These are phyloP conservation scores for Penicillium sp. DNA, from an alignment of 2,329 filamentous ascomycete species.

Conservation along the genomic window DNA sequence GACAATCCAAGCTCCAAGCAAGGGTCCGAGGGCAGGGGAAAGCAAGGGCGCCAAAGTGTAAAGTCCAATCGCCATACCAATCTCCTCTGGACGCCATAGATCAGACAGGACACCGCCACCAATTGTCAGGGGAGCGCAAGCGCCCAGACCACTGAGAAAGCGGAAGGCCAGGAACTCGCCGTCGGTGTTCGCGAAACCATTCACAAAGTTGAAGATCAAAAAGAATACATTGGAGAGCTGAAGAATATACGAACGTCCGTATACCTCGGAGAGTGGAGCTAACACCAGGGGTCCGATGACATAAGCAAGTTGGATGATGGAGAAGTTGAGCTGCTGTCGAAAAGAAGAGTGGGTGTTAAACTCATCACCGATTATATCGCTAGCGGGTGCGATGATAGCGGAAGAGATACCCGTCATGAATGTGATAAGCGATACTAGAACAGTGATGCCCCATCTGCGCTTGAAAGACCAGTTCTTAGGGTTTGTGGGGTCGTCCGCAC, in stretches of 20 bases:
- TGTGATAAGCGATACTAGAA: conserved; percentile 50
- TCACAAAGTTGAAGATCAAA: conserved; percentile 15
- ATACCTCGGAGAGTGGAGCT: conserved; percentile 62
- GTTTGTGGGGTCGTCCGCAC: conserved; percentile 39
- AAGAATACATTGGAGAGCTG: conserved; percentile 40
- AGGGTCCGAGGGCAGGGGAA: background rate
- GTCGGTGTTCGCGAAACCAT: background rate
- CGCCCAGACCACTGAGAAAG: conserved; percentile 51
- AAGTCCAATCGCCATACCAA: background rate
- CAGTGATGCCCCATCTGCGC: conserved; percentile 51
- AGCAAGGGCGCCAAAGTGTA: background rate
- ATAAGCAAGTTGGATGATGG: background rate
- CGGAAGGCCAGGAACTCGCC: conserved; percentile 38
- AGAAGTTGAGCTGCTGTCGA: background rate
- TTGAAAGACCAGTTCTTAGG: conserved; percentile 46
- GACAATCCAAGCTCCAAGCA: background rate
- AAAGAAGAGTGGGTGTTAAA: background rate
- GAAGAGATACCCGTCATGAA: conserved; percentile 57
- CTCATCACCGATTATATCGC: background rate
- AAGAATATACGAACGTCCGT: conserved; percentile 51
- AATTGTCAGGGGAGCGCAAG: conserved; percentile 38
- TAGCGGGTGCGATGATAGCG: background rate
- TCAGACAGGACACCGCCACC: conserved; percentile 41
- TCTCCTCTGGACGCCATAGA: conserved; percentile 41
- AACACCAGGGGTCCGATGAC: conserved; percentile 53